Evolutionary conservation across 108 stramenopile species (phyloP).

Genomic region (Cyclotella atomus): DNA sequence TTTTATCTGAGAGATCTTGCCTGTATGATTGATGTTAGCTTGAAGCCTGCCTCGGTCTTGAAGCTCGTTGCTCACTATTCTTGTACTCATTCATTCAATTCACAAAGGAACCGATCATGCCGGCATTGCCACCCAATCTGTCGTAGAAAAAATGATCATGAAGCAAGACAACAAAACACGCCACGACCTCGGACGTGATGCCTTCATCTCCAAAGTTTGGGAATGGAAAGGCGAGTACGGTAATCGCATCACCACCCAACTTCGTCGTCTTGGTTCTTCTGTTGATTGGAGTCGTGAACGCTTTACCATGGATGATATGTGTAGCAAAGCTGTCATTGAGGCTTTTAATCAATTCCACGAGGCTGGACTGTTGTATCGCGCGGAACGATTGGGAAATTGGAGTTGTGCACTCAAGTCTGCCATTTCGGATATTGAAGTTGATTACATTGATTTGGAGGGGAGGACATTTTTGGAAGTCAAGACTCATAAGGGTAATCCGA

Average conservation of each 20-base stretch:
- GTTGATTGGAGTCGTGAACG: conserved; percentile 98
- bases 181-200: conserved; percentile 97
- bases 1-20: conserved; percentile 41
- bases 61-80: background rate
- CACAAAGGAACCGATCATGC: conserved; percentile 94
- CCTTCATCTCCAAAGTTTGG: conserved; percentile 97
- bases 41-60: too few species aligned
- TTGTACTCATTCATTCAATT: background rate
- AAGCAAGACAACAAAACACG: conserved; percentile 90
- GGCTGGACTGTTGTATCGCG: conserved; percentile 95
- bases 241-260: conserved; percentile 88
- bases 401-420: conserved; percentile 97
- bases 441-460: conserved; percentile 94
- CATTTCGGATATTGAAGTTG: conserved; percentile 99
- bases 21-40: too few species aligned
- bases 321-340: conserved; percentile 91
- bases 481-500: conserved; percentile 92
- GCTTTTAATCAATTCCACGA: conserved; percentile 95
- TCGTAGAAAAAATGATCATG: conserved; percentile 98
- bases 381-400: conserved; percentile 97
- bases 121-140: conserved; percentile 99
- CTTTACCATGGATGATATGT: conserved; percentile 99
- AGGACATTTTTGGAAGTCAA: conserved; percentile 93
- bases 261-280: conserved; percentile 86
- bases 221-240: conserved; percentile 99